Base-by-base conservation (phyloP, 306 rosid species). In the Senna siamea region DNA sequence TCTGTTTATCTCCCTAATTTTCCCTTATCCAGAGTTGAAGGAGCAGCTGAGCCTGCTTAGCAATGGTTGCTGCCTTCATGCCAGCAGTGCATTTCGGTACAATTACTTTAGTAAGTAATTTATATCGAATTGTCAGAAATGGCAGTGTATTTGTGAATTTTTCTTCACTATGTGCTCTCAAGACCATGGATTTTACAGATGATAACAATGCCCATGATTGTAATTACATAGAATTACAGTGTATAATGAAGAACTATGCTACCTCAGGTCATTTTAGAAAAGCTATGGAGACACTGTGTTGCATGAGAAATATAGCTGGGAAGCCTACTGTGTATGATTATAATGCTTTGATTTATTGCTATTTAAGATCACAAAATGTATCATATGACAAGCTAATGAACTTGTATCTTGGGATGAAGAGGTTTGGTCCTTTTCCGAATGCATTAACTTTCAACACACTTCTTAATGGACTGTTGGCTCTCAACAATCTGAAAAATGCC, bases 281-380 rank as follows among this genome's bases (percentile, higher is more conserved):
- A 65, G 85, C 89, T 34, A 54, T 79, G 14, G 76, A 79, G 2
- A 65, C 82, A 46, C 72, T 85, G 70, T 63, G 52, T 51, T 69
- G 65, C 46, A 85, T 82, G 89, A 59, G 66, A 59, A 63, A 57
- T 41, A 30, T 73, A 37, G 41, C 60, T 0, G 83, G 76, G 58
- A 85, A 85, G 73, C 86, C 85, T 8, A 68, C 78, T 11, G 84
- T 82, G 15, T 79, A 79, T 47, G 89, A 85, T 66, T 82, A 65
- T 51, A 85, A 85, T 56, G 76, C 82, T 76, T 58, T 76, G 76
- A 74, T 82, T 48, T 9, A 74, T 51, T 79, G 66, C 77, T 74
- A 79, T 74, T 38, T 82, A 48, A 76, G 54, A 57, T 82, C 84
- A 20, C 77, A n/a, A 26, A 82, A 60, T 73, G 81, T 44, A 11